Evolutionary conservation across 768 basidiomycete genomes (phyloP).

Genomic region (Tephrocybe rancida): DNA sequence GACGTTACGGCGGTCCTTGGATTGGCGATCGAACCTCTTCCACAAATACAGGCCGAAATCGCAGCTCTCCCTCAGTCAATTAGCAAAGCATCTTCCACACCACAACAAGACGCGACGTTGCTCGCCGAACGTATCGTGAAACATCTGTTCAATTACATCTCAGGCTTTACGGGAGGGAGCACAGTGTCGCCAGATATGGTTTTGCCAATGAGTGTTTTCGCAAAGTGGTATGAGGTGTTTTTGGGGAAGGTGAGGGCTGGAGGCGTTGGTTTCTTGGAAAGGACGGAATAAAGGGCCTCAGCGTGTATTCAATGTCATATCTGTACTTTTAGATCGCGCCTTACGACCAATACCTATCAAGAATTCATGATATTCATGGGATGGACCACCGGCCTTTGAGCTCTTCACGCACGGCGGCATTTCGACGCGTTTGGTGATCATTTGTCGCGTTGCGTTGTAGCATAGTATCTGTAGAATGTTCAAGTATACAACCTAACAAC

Average conservation of each 20-base stretch:
- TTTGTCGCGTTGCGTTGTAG: too few relatives aligned
- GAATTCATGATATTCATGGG: too few relatives aligned
- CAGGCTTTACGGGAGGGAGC: conserved; percentile 56
- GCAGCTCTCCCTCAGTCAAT: conserved; percentile 41
- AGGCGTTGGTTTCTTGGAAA: conserved; percentile 11
- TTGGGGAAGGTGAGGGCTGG: conserved; percentile 57
- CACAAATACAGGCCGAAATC: conserved; percentile 61
- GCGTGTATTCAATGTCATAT: too few relatives aligned
- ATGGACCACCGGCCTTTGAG: too few relatives aligned
- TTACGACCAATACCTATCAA: too few relatives aligned
- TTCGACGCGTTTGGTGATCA: too few relatives aligned
- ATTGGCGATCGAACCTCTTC: conserved; percentile 76
- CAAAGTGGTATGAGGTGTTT: conserved; percentile 75
- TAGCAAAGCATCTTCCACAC: conserved; percentile 21
- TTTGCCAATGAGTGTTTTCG: conserved; percentile 64
- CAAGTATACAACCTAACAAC: too few relatives aligned
- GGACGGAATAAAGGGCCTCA: conserved; percentile 1
- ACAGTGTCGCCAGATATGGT: conserved; percentile 50
- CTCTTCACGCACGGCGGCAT: too few relatives aligned
- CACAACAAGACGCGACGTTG: conserved; percentile 47
- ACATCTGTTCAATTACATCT: conserved; percentile 75
- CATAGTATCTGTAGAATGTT: too few relatives aligned
- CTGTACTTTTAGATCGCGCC: too few relatives aligned
- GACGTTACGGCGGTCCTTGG: conserved; percentile 78
- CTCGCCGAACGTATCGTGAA: conserved; percentile 73